phyloP scores from a whole-genome alignment of 2,329 filamentous ascomycete genomes.

The Dothistroma septosporum region DNA sequence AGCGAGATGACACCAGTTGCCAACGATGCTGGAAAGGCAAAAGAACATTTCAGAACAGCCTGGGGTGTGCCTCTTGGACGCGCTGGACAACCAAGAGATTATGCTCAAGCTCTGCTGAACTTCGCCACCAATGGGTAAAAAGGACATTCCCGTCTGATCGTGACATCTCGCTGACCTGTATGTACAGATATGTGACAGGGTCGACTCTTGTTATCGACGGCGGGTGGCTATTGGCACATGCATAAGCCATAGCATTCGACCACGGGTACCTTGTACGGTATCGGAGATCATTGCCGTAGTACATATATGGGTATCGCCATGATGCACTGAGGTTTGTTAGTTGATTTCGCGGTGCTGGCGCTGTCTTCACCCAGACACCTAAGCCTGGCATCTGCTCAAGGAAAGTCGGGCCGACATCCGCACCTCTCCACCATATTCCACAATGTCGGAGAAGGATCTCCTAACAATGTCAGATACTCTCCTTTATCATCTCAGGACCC shows the following conservation, averaged over 20 bases:
- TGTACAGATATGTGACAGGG: constrained; percentile 48
- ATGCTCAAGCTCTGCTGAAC: constrained; percentile 54
- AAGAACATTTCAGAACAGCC: constrained; percentile 37
- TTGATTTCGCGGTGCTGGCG: no score
- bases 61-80: constrained; percentile 39
- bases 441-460: no score
- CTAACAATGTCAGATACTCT: not conserved
- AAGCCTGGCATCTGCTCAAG: no score
- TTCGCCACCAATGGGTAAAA: constrained; percentile 55
- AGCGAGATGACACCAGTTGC: constrained; percentile 54
- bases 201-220: constrained; percentile 61
- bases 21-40: constrained; percentile 51
- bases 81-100: constrained; percentile 40
- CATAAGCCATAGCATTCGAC: constrained; percentile 8
- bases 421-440: no score
- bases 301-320: no score
- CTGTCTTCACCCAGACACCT: no score
- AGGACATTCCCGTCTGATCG: not conserved
- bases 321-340: no score
- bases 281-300: no score
- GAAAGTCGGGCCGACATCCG: no score
- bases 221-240: constrained; percentile 48
- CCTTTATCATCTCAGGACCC: not conserved
- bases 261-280: no score
- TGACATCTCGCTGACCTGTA: constrained; percentile 44